These are phyloP conservation scores for Claviceps sorghi DNA, from an alignment of 2,329 filamentous ascomycete species.

Conservation along the genomic window DNA sequence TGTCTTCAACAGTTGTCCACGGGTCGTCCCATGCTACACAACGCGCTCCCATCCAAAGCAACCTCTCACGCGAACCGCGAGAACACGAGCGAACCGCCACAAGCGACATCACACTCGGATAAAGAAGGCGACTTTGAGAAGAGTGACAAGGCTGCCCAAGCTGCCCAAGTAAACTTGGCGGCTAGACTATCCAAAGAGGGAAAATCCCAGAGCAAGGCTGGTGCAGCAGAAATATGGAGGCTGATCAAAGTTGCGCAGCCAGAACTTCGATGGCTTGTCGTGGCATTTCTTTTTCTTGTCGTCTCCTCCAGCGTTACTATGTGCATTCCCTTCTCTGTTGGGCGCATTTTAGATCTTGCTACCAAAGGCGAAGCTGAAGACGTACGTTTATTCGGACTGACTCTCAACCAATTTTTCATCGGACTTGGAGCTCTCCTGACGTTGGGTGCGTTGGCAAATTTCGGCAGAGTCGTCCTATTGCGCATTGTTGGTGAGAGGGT, in stretches of 20 bases:
- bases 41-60: constrained; percentile 15
- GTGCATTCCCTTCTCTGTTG: constrained; percentile 92
- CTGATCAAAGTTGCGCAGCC: constrained; percentile 80
- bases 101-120: constrained; percentile 18
- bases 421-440: constrained; percentile 64
- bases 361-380: constrained; percentile 57
- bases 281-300: constrained; percentile 74
- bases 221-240: constrained; percentile 65
- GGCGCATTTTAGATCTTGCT: constrained; percentile 84
- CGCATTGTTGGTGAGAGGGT: constrained; percentile 92
- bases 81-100: constrained; percentile 9
- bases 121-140: constrained; percentile 37
- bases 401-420: constrained; percentile 75
- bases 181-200: constrained; percentile 80
- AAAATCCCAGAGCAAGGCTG: constrained; percentile 41
- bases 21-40: constrained; percentile 9
- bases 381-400: constrained; percentile 65
- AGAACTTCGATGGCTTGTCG: constrained; percentile 60
- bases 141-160: constrained; percentile 74
- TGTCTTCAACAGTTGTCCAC: constrained; percentile 18
- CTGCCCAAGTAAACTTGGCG: constrained; percentile 76
- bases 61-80: constrained; percentile 25
- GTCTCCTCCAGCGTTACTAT: constrained; percentile 88
- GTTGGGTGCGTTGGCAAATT: constrained; percentile 78
- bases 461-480: constrained; percentile 81